Conservation (phyloP, 768 basidiomycete genomes). For the Hydnum rufescens region DNA sequence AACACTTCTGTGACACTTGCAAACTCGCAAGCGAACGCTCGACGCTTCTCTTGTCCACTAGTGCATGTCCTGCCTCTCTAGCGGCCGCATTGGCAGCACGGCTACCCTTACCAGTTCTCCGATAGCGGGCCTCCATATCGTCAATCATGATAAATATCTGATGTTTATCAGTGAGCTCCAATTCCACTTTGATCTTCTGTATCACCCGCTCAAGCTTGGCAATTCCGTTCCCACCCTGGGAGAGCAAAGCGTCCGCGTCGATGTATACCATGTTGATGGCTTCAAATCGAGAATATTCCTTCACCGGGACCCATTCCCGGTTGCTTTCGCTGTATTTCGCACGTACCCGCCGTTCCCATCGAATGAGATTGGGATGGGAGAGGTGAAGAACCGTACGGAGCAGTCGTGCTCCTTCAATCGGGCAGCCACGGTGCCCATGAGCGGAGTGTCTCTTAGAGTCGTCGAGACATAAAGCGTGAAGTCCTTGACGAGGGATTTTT, state of each 20-base stretch:
- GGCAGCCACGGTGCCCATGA: background rate
- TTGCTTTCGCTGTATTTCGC: constrained; percentile 1
- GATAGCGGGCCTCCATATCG: background rate
- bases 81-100: background rate
- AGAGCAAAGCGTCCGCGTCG: background rate
- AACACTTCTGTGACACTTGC: constrained; percentile 3
- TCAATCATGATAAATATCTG: constrained; percentile 4
- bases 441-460: background rate
- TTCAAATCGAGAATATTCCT: constrained; percentile 3
- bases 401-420: background rate
- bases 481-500: background rate
- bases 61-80: background rate
- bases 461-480: background rate
- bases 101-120: background rate
- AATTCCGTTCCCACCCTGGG: background rate
- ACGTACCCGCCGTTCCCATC: background rate
- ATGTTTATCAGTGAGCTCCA: background rate
- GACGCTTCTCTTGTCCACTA: background rate
- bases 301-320: constrained; percentile 1
- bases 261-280: background rate
- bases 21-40: constrained; percentile 2
- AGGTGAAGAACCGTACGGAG: background rate
- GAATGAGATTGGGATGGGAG: background rate
- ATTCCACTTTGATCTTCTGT: background rate
- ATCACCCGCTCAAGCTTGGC: background rate